These are phyloP conservation scores for Leccinum sublutescens DNA, from an alignment of 768 basidiomycete species.

Conservation along the genomic window DNA sequence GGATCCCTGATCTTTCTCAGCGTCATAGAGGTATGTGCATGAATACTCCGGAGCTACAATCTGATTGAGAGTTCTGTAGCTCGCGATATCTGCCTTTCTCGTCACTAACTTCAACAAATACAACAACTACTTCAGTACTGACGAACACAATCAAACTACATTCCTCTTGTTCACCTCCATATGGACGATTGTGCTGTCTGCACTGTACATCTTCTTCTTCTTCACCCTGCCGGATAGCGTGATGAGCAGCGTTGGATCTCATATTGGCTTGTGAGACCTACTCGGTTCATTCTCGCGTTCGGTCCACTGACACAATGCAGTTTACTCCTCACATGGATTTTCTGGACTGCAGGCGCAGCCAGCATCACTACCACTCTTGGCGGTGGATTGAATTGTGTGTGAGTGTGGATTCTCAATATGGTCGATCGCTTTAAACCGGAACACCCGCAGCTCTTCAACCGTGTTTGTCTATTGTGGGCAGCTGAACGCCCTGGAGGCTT, in stretches of 20 bases:
- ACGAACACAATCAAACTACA: conserved; percentile 60
- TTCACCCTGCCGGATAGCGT: conserved; percentile 45
- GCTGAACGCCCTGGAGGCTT: conserved; percentile 70
- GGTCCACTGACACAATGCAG: conserved; percentile 35
- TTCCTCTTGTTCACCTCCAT: conserved; percentile 69
- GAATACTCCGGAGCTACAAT: background rate
- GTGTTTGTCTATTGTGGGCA: conserved; percentile 68
- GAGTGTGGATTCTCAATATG: conserved; percentile 19
- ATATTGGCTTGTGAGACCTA: conserved; percentile 57
- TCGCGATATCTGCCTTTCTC: conserved; percentile 73
- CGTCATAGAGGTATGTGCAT: conserved; percentile 56
- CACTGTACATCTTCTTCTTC: conserved; percentile 55
- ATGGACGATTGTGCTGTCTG: conserved; percentile 64
- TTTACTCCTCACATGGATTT: conserved; percentile 67
- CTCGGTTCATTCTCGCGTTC: background rate
- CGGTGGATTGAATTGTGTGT: conserved; percentile 71
- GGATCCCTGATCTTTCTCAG: conserved; percentile 55
- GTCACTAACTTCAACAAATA: conserved; percentile 56
- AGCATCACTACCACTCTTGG: conserved; percentile 64
- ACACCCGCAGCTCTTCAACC: conserved; percentile 35
- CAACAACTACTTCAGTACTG: conserved; percentile 47
- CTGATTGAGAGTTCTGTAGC: conserved; percentile 34
- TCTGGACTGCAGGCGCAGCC: conserved; percentile 75
- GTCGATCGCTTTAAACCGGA: background rate
- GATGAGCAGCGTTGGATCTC: conserved; percentile 60